Conservation (phyloP, 352 stramenopile species). For the Phytophthora vignae region DNA sequence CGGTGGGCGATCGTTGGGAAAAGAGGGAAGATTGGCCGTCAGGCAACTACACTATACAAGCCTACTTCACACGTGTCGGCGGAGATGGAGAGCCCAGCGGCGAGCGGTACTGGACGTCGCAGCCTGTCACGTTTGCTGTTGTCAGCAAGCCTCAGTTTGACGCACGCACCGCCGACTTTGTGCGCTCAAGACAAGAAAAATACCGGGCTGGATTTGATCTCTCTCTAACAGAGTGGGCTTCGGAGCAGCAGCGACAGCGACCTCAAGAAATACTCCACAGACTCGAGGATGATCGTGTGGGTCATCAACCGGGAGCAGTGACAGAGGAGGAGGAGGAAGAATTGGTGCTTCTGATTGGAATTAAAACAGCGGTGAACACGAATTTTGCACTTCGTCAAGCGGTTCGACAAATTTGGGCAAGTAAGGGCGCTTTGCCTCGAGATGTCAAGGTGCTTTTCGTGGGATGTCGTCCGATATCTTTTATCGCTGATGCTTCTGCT, state of each 20-base stretch:
- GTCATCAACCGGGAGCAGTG: not conserved
- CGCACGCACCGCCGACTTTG: not conserved
- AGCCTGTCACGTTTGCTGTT: not conserved
- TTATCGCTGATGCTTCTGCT: not conserved
- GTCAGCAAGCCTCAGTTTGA: not conserved
- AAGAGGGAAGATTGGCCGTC: not conserved
- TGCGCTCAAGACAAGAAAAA: not conserved
- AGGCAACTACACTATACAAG: slow-evolving; percentile 26
- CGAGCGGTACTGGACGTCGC: not conserved
- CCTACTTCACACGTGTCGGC: not conserved
- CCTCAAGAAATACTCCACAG: not conserved
- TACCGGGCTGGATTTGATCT: not conserved
- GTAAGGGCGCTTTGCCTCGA: not conserved
- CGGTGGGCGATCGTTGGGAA: not conserved
- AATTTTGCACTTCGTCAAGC: slow-evolving; percentile 38
- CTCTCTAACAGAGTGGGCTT: not conserved
- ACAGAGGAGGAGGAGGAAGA: not conserved
- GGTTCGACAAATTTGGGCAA: slow-evolving; percentile 45
- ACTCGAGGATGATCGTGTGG: not conserved
- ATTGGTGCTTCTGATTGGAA: slow-evolving; percentile 34
- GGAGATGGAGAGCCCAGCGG: not conserved
- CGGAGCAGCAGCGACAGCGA: not conserved
- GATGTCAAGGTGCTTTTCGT: slow-evolving; percentile 29
- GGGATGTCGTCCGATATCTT: slow-evolving; percentile 31
- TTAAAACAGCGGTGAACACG: slow-evolving; percentile 34